phyloP scores from a whole-genome alignment of 1,139 yeast species.

The Blastobotrys capitulatus region DNA sequence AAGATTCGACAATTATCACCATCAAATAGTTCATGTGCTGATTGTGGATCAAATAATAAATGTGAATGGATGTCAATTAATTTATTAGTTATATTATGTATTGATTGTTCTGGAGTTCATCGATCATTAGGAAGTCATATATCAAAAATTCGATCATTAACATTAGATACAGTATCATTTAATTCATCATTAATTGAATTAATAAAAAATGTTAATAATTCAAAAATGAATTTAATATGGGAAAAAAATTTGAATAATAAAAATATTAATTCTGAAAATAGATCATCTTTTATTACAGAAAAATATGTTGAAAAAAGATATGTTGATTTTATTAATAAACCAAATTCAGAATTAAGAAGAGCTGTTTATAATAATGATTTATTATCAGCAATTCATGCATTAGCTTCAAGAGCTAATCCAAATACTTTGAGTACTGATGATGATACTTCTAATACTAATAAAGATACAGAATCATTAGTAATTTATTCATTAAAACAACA shows the following conservation, averaged over 20 bases:
- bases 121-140: slow-evolving; percentile 69
- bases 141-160: slow-evolving; percentile 72
- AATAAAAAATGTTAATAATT: slow-evolving; percentile 61
- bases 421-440: slow-evolving; percentile 19
- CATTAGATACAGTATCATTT: slow-evolving; percentile 70
- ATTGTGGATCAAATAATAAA: slow-evolving; percentile 58
- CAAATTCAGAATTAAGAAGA: slow-evolving; percentile 33
- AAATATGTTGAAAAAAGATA: slow-evolving; percentile 40
- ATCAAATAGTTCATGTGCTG: slow-evolving; percentile 68
- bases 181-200: slow-evolving; percentile 52
- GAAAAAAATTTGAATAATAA: slow-evolving; percentile 39
- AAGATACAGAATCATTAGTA: slow-evolving; percentile 26
- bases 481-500: slow-evolving; percentile 27
- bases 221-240: slow-evolving; percentile 54
- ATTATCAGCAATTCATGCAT: slow-evolving; percentile 30
- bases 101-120: slow-evolving; percentile 75
- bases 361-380: slow-evolving; percentile 34
- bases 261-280: slow-evolving; percentile 37
- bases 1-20: slow-evolving; percentile 22
- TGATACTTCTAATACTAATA: background rate
- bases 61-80: slow-evolving; percentile 92
- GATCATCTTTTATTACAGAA: slow-evolving; percentile 36
- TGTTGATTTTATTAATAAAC: slow-evolving; percentile 31
- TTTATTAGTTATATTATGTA: slow-evolving; percentile 66
- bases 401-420: slow-evolving; percentile 40